Base-by-base conservation (phyloP, 139 green algal species). In the Eudorina sp. region DNA sequence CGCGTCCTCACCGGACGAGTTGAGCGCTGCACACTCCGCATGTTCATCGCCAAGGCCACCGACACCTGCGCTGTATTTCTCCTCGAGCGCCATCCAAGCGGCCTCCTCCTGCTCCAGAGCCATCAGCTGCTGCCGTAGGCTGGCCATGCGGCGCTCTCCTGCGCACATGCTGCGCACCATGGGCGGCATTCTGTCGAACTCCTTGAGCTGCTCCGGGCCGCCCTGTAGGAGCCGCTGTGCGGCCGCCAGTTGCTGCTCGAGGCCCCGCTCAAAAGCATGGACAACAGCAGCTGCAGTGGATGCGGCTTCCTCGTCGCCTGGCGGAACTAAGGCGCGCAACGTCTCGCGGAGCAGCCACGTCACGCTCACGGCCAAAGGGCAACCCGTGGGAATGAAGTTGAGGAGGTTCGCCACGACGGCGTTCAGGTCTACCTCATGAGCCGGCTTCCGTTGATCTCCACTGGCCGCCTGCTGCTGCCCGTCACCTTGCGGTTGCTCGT, bases 51-150 rank as follows among this genome's bases (percentile, higher is more conserved):
- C 4, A 11, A 80, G 19, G 1, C 19, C 31, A 34, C 36, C 73
- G 3, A 4, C 45, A 11, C 55, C 41, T 7, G 34, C 7, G 3
- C 41, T 4, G 60, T 86, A 86, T 41, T 86, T 86, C 2, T 23
- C 79, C 41, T 76, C 9, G 60, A 86, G 29, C 18, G 43, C 41
- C 55, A 62, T n/a, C 79, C 79, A 86, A 2, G 60, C 41, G 29
- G 7, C 7, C 43, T 86, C 79, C 60, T 86, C 79, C 16, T 53
- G 53, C 79, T 86, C 41, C 43, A 86, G 79, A 2, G 9, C 41
- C 11, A 0, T 9, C 40, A 86, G 79, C 60, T 55, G 62, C 60
- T 62, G 60, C 40, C 60, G 43, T n/a, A 86, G 41, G 60, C 27
- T 46, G 29, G 79, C 79, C 8, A 69, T 64, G 2, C 43, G 34